Base-by-base conservation (phyloP, 805 yeast genomes). In the Kodamaea jinghongensis region DNA sequence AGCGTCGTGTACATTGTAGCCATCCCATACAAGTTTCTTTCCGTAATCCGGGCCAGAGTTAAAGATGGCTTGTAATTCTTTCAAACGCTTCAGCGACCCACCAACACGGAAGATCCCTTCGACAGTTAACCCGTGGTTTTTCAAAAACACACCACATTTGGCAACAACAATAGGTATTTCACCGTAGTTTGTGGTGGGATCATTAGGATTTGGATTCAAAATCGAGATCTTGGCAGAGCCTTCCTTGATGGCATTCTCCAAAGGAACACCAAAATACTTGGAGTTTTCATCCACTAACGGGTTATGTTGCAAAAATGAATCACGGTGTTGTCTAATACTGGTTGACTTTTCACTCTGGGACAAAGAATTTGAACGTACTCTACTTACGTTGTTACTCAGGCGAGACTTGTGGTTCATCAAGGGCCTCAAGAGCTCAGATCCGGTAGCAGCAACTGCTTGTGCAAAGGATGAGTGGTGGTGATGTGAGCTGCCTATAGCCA, bases 1-100 rank as follows among this genome's bases (percentile, higher is more conserved):
- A 1, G 96, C 97, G 61, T 93, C 99, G 64, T 93, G 99, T 9
- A 91, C 97, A 1, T 89, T 87, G 63, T 79, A 93, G 0, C 95
- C 91, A 35, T 86, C 89, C 99, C 98, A 93, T 49, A 76, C 78
- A 32, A 90, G 73, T 49, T 83, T 84, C 36, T 88, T 78, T 12
- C 99, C 99, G 58, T 84, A 93, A 44, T 79, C 80, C 0, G 99
- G 98, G 2, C 96, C 88, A 2, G 85, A 65, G 40, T 90, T 86
- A 67, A 93, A 93, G 10, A 82, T 71, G 28, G 77, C 73, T 59
- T 93, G 98, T 28, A 93, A 70, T 49, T 87, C 90, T 51, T 87
- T 86, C 27, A 93, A 82, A 40, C 99, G 74, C 55, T 88, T 85
- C 22, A 87, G 81, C 11, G 95, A 83, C 3, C 99, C 99, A 0